phyloP scores from a whole-genome alignment of 345 rosid genomes.

The Arabis hirsuta region DNA sequence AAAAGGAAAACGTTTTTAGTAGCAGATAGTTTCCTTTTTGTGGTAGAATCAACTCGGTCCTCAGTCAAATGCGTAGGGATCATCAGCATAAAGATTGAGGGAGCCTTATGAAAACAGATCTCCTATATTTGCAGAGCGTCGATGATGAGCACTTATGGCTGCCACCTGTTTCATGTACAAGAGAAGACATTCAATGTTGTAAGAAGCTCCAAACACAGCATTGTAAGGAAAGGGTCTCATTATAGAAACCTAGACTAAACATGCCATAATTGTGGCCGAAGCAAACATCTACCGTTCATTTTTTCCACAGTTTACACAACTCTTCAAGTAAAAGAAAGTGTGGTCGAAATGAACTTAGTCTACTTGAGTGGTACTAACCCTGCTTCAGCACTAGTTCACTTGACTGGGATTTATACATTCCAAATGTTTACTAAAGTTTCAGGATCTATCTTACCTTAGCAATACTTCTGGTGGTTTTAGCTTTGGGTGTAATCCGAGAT shows the following conservation, averaged over 20 bases:
- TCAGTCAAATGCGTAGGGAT: slow-evolving; percentile 93
- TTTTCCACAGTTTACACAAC: background rate
- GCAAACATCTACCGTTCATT: too few species aligned
- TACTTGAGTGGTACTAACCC: background rate
- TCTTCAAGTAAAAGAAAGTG: slow-evolving; percentile 1
- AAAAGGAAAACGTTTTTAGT: too few species aligned
- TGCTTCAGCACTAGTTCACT: background rate
- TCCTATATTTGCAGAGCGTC: slow-evolving; percentile 70
- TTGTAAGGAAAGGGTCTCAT: slow-evolving; percentile 5
- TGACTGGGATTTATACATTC: background rate
- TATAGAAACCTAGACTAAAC: background rate
- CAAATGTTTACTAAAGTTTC: background rate
- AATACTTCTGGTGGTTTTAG: slow-evolving; percentile 51
- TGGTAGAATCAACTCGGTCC: too few species aligned
- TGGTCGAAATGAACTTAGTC: background rate
- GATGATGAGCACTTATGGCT: slow-evolving; percentile 47
- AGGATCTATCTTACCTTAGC: slow-evolving; percentile 54
- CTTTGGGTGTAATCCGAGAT: slow-evolving; percentile 59
- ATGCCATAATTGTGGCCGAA: too few species aligned
- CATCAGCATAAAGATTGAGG: slow-evolving; percentile 87
- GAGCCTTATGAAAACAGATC: slow-evolving; percentile 93
- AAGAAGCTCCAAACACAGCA: slow-evolving; percentile 4
- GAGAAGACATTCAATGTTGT: background rate
- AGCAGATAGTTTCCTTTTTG: too few species aligned
- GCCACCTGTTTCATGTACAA: slow-evolving; percentile 50